Base-by-base conservation (phyloP, 2,329 filamentous ascomycete genomes). In the Colletotrichum simmondsii region DNA sequence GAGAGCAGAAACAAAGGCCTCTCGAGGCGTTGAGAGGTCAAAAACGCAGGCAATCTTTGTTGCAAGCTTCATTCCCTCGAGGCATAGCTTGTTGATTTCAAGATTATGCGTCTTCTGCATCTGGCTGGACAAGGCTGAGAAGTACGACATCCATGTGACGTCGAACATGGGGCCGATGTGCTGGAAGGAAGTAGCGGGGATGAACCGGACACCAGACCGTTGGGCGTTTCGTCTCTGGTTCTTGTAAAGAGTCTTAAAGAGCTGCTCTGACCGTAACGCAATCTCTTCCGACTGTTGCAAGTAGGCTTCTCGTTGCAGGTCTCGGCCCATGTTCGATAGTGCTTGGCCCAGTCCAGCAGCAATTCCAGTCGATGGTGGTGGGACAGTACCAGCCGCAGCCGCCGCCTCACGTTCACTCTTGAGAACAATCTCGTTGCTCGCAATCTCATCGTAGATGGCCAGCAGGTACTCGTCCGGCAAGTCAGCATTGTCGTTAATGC, bases 161-260 rank as follows among this genome's bases (percentile, higher is more conserved):
- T 98, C 95, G 79, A 99, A 98, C 97, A 99, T 99, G 0, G 97
- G 95, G 0, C 97, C 97, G 62, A 98, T 94, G 81, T 99, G 97
- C 77, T 95, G 96, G 81, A 95, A 95, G 0, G 95, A 98, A 1
- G 95, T 97, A 4, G 97, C 97, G 1, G 95, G 94, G 67, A 99
- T 97, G 82, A 97, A 99, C 86, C 92, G 83, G 87, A 92, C 78
- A 82, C 91, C 84, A 80, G 89, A 81, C 76, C 93, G 93, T 54
- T 93, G 85, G 2, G 94, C 91, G 72, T 94, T 97, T 78, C 92
- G 92, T 62, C 94, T 92, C 82, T 99, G 97, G 63, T 94, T 95
- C 78, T 95, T 93, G 80, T 98, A 94, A 46, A 99, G 87, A 71
- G 94, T 96, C 81, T 97, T 97, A 87, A 98, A 98, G 0, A 98